These are phyloP conservation scores for Phytophthora idaei DNA, from an alignment of 352 stramenopile genomes.

Conservation along the genomic window DNA sequence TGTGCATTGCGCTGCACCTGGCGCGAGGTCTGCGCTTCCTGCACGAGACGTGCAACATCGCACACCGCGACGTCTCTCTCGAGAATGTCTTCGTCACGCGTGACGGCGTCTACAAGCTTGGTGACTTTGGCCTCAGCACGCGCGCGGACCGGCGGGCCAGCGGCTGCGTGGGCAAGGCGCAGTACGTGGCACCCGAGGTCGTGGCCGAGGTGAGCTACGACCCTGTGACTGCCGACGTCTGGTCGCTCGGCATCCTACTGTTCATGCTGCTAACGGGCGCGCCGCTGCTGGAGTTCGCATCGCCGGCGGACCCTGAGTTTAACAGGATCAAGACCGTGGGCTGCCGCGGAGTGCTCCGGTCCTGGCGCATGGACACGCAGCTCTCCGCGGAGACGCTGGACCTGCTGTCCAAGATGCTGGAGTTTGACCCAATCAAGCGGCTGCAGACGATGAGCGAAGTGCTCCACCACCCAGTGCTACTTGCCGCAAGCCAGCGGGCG, in stretches of 20 bases:
- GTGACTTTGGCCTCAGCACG: conserved; percentile 58
- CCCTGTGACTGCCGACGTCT: conserved; percentile 48
- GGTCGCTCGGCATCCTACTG: conserved; percentile 62
- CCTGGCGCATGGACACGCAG: conserved; percentile 36
- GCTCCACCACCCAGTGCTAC: conserved; percentile 30
- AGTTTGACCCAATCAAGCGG: conserved; percentile 32
- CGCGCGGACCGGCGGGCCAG: conserved; percentile 24
- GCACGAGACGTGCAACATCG: conserved; percentile 34
- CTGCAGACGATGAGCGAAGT: conserved; percentile 38
- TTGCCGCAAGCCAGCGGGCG: background rate
- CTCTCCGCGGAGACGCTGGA: conserved; percentile 29
- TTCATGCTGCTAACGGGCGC: conserved; percentile 67
- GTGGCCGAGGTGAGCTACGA: conserved; percentile 34
- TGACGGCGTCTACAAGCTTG: conserved; percentile 55
- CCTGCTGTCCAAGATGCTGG: conserved; percentile 41
- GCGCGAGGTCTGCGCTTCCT: conserved; percentile 38
- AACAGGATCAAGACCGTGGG: conserved; percentile 33
- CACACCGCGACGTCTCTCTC: conserved; percentile 66
- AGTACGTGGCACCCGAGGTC: conserved; percentile 49
- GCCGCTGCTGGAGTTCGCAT: conserved; percentile 44
- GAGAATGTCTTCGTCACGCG: conserved; percentile 60
- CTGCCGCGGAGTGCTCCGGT: conserved; percentile 36
- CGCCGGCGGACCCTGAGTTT: conserved; percentile 36
- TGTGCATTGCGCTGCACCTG: conserved; percentile 40
- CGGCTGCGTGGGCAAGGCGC: conserved; percentile 36